phyloP scores from a whole-genome alignment of 768 basidiomycete species.

The Chalciporus sphaerocephalus region DNA sequence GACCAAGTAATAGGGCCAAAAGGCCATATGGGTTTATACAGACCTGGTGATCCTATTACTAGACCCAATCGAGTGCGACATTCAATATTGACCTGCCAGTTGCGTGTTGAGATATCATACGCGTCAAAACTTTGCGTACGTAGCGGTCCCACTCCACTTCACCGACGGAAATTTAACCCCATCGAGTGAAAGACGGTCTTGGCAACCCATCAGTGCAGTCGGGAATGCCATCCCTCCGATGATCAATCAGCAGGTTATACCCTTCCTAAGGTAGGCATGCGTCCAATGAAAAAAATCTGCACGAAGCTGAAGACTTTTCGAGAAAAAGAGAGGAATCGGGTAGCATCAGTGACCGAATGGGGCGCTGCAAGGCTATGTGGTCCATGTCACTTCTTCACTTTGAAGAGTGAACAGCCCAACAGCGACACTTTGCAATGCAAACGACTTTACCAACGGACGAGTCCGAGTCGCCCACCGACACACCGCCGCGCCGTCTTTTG shows the following conservation, averaged over 20 bases:
- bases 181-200: not conserved
- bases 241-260: not conserved
- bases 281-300: too few relatives aligned
- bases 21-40: not conserved
- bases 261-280: too few relatives aligned
- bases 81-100: too few relatives aligned
- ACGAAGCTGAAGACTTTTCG: too few relatives aligned
- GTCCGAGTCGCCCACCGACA: too few relatives aligned
- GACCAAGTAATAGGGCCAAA: not conserved
- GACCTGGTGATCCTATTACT: not conserved
- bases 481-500: too few relatives aligned
- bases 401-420: not conserved
- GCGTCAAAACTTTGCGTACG: too few relatives aligned
- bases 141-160: too few relatives aligned
- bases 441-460: too few relatives aligned
- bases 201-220: not conserved
- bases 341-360: too few relatives aligned
- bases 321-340: too few relatives aligned
- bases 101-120: too few relatives aligned
- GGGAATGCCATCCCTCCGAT: not conserved
- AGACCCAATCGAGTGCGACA: not conserved
- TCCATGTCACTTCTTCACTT: not conserved
- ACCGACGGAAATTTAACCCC: not conserved
- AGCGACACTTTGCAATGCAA: not conserved
- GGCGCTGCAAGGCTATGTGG: constrained; percentile 12